Evolutionary conservation across 2,329 filamentous ascomycete genomes (phyloP).

Genomic region (Orbilia blumenaviensis): DNA sequence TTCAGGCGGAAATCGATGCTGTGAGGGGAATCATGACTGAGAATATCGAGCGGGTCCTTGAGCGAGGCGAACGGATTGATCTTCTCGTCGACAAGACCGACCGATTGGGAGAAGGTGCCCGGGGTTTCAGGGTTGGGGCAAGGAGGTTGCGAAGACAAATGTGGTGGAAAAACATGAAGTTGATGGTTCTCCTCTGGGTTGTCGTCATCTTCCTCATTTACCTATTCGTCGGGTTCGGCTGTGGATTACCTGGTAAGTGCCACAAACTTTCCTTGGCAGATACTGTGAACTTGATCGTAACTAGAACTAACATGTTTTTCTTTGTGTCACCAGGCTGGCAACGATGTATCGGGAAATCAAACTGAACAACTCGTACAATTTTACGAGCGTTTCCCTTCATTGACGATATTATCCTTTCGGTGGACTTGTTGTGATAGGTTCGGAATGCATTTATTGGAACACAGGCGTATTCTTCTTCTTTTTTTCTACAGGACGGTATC

Average conservation of each 20-base stretch:
- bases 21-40: constrained; percentile 93
- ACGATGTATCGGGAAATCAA: constrained; percentile 30
- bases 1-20: constrained; percentile 89
- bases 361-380: not conserved
- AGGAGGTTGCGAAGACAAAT: constrained; percentile 87
- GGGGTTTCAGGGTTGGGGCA: constrained; percentile 89
- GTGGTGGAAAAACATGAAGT: constrained; percentile 72
- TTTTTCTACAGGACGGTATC: not conserved
- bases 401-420: not conserved
- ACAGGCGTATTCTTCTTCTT: not conserved
- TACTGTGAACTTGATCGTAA: not conserved
- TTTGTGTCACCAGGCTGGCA: constrained; percentile 20
- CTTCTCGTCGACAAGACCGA: constrained; percentile 97
- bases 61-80: constrained; percentile 92
- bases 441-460: constrained; percentile 22
- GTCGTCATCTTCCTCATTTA: constrained; percentile 74
- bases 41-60: constrained; percentile 89
- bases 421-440: not conserved
- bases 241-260: constrained; percentile 70
- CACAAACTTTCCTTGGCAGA: not conserved
- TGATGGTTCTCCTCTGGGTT: constrained; percentile 85
- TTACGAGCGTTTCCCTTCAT: not conserved
- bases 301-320: too few relatives aligned
- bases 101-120: constrained; percentile 82
- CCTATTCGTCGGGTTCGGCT: constrained; percentile 76